Evolutionary conservation across 345 rosid genomes (phyloP), one percentile per base, ranked within the genome.

Genomic region (Carallia pectinifolia): DNA sequence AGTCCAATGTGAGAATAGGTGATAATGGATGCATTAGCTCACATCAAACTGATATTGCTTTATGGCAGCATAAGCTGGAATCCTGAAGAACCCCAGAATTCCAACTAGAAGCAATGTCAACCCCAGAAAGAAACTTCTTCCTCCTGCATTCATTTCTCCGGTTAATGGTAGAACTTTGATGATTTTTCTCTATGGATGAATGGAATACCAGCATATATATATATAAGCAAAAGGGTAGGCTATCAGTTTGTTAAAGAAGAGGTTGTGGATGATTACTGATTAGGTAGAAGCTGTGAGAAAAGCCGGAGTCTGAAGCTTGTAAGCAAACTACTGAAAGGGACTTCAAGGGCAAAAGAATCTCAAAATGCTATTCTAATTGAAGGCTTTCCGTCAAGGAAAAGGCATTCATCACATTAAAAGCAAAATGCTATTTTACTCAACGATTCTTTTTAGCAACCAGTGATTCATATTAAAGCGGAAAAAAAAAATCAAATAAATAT

Each of bases 11-110:
- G 7, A 30, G 54, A 6, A 2, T 0, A 55, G 29, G 29, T 34
- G 19, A n/a, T 34, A 2, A 9, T 55, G 5, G 23, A 19, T 6
- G 58, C 58, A 54, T 19, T 55, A 55, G 30, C 81, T 4, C 74
- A 84, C 87, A 76, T 86, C 83, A 65, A 82, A 80, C 39, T 81
- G 82, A 56, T 84, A 79, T 53, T 77, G 77, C 73, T 81, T 81
- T 16, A 80, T 73, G 3, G 76, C 80, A 23, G 85, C 83, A 58
- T 80, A 74, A 10, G 74, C 77, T 33, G 76, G 63, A 44, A 72
- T 6, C 15, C 70, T 68, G 60, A 81, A 73, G 52, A 79, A 79
- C 30, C 79, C 68, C 16, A 81, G 53, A 16, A 33, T 54, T 54
- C 58, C 30, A 54, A 54, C 29, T 7, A 54, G 29, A 54, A 27